phyloP scores from a whole-genome alignment of 2,329 filamentous ascomycete species.

The Aspergillus candidus region DNA sequence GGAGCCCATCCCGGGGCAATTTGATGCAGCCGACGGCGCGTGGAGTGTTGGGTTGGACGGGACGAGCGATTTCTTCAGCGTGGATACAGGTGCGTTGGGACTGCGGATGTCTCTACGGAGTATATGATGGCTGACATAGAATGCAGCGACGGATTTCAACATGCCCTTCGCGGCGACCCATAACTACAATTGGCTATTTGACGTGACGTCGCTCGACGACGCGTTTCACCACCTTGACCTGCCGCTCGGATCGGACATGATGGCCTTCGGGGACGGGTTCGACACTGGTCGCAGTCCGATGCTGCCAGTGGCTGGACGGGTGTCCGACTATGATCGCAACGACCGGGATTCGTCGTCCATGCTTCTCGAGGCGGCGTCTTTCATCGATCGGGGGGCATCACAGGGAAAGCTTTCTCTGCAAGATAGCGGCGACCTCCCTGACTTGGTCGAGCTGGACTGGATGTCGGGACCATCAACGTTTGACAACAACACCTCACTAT shows the following conservation, averaged over 20 bases:
- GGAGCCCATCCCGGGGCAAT: slow-evolving; percentile 29
- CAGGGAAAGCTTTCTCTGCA: neutral
- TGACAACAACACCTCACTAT: slow-evolving; percentile 4
- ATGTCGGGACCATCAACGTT: slow-evolving; percentile 17
- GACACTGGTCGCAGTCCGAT: neutral
- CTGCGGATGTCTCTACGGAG: neutral
- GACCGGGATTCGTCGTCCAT: slow-evolving; percentile 17
- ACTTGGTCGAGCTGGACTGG: slow-evolving; percentile 23
- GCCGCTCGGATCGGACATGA: slow-evolving; percentile 20
- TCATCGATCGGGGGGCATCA: slow-evolving; percentile 13
- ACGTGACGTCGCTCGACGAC: slow-evolving; percentile 36
- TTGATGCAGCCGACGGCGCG: slow-evolving; percentile 30
- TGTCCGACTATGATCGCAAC: neutral
- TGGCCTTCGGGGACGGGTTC: slow-evolving; percentile 16
- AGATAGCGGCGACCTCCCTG: slow-evolving; percentile 1
- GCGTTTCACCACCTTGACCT: slow-evolving; percentile 24
- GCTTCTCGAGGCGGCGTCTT: slow-evolving; percentile 19
- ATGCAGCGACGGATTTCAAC: slow-evolving; percentile 55
- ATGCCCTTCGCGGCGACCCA: slow-evolving; percentile 59
- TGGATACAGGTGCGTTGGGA: slow-evolving; percentile 46
- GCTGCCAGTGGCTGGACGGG: neutral
- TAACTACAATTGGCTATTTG: slow-evolving; percentile 60
- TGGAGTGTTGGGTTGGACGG: slow-evolving; percentile 19
- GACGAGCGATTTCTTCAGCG: slow-evolving; percentile 50
- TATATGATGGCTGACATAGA: neutral